These are phyloP conservation scores for Pouteria campechiana DNA, from an alignment of 179 eudicot genomes.

Conservation along the genomic window DNA sequence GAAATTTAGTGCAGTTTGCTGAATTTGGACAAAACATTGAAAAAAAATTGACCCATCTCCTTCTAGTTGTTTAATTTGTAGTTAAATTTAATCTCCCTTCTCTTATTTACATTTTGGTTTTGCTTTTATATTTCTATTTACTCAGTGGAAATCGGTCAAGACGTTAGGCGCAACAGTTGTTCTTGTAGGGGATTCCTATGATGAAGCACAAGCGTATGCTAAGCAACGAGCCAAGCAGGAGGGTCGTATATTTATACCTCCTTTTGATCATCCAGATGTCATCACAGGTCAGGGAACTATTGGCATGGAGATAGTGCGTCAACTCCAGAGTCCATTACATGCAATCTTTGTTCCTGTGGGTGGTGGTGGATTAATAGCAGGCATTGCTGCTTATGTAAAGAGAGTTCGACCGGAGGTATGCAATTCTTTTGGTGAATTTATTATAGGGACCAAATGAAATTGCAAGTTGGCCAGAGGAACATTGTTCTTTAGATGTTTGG, in stretches of 20 bases:
- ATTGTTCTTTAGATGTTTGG: too few relatives aligned
- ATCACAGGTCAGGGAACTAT: slow-evolving; percentile 90
- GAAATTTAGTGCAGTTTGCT: background rate
- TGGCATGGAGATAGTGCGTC: slow-evolving; percentile 93
- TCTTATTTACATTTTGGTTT: background rate
- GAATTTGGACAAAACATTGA: too few relatives aligned
- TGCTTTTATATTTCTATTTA: background rate
- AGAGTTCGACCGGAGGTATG: slow-evolving; percentile 82
- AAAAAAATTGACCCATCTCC: too few relatives aligned
- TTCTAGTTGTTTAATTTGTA: background rate
- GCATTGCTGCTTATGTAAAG: slow-evolving; percentile 92
- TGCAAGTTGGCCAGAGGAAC: too few relatives aligned
- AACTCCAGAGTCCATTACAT: slow-evolving; percentile 53
- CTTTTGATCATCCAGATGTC: slow-evolving; percentile 92
- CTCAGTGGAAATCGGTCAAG: slow-evolving; percentile 90
- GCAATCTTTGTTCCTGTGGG: slow-evolving; percentile 97
- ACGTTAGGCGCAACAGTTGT: slow-evolving; percentile 93
- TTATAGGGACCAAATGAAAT: background rate
- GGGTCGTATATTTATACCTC: slow-evolving; percentile 79
- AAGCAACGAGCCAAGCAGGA: slow-evolving; percentile 56
- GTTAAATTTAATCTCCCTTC: background rate
- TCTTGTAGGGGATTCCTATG: slow-evolving; percentile 87
- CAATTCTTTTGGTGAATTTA: background rate
- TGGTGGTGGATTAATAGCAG: slow-evolving; percentile 96
- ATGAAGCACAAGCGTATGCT: slow-evolving; percentile 92